phyloP scores from a whole-genome alignment of 2,329 filamentous ascomycete genomes.

The Colletotrichum siamense region DNA sequence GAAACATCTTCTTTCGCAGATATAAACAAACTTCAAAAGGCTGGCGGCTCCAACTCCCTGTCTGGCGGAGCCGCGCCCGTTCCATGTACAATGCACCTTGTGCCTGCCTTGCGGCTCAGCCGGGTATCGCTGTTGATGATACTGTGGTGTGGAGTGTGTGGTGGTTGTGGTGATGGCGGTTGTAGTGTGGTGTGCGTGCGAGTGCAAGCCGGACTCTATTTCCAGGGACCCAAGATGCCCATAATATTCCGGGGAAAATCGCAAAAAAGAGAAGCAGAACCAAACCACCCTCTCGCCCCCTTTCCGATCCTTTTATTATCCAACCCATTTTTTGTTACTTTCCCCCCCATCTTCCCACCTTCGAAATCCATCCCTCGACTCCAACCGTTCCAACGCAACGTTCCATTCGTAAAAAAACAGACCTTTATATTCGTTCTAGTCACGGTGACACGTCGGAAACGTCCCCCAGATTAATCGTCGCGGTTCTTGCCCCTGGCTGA shows the following conservation, averaged over 20 bases:
- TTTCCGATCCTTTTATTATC: constrained; percentile 12
- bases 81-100: constrained; percentile 17
- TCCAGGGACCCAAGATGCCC: constrained; percentile 7
- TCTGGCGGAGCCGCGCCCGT: not conserved
- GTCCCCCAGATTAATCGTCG: constrained; percentile 11
- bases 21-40: not conserved
- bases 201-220: constrained; percentile 16
- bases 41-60: not conserved
- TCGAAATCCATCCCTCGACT: not conserved
- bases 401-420: not conserved
- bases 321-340: constrained; percentile 4
- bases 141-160: constrained; percentile 3
- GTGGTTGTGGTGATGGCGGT: not conserved
- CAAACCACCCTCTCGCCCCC: not conserved
- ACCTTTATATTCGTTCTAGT: not conserved
- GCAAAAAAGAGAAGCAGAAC: not conserved
- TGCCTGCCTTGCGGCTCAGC: constrained; percentile 1
- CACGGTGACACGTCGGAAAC: not conserved
- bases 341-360: not conserved
- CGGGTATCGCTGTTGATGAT: constrained; percentile 22
- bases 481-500: constrained; percentile 22
- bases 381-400: not conserved
- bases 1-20: not conserved
- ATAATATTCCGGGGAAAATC: not conserved
- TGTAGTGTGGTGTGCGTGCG: not conserved